Evolutionary conservation across 202 grass and related monocot species (phyloP).

Genomic region (Bolboschoenoplectus hybrid): DNA sequence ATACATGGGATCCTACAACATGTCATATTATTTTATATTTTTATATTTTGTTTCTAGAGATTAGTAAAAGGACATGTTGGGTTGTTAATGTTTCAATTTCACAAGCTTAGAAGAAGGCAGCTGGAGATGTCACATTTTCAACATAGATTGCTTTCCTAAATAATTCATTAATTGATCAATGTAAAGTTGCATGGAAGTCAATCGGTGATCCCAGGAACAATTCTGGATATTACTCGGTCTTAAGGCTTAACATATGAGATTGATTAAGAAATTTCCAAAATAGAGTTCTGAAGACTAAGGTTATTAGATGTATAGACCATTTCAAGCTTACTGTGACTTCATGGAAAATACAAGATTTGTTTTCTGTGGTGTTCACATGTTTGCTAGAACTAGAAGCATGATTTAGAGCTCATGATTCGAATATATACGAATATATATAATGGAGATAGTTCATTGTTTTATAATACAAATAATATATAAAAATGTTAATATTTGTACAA

Average conservation of each 20-base stretch:
- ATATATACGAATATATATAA: not conserved
- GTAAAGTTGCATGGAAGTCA: conserved; percentile 8
- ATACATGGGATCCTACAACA: not conserved
- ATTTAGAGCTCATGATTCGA: not conserved
- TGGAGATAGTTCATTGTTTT: no score
- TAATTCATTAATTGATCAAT: not conserved
- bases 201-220: not conserved
- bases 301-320: not conserved
- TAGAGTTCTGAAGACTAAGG: not conserved
- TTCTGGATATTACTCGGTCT: conserved; percentile 23
- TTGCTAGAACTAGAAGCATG: no score
- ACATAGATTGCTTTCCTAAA: conserved; percentile 15
- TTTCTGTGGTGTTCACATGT: not conserved
- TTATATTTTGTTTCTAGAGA: not conserved
- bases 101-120: not conserved
- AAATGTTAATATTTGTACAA: not conserved
- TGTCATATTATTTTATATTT: not conserved
- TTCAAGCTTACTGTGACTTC: not conserved
- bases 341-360: conserved; percentile 29
- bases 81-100: conserved; percentile 27
- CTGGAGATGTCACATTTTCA: conserved; percentile 31
- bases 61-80: conserved; percentile 7
- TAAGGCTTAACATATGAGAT: not conserved
- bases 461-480: no score
- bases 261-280: not conserved